phyloP scores from a whole-genome alignment of 768 basidiomycete genomes.

The Leccinum rimulosum region DNA sequence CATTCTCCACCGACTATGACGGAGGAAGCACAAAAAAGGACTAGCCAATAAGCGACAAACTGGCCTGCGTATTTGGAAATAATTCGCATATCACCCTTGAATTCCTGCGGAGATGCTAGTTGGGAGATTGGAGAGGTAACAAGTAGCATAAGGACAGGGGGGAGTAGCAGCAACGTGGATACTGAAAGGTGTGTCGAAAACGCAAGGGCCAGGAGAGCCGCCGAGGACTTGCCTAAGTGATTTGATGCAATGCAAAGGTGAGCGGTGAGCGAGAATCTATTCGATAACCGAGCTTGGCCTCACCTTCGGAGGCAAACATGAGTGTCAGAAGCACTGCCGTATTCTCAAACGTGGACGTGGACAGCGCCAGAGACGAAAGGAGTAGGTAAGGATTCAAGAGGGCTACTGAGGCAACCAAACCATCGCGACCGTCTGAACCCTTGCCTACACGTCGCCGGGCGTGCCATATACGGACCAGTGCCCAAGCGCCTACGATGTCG shows the following conservation, averaged over 20 bases:
- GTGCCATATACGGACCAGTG: constrained; percentile 66
- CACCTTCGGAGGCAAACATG: constrained; percentile 70
- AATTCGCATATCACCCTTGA: constrained; percentile 15
- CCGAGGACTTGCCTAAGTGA: constrained; percentile 52
- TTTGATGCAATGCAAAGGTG: neutral
- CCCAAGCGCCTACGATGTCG: constrained; percentile 69
- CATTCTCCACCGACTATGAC: constrained; percentile 58
- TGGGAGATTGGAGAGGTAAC: constrained; percentile 60
- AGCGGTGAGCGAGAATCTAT: neutral
- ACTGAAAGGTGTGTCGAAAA: constrained; percentile 69
- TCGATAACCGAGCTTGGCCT: constrained; percentile 7
- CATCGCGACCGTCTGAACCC: constrained; percentile 45
- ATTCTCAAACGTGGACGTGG: constrained; percentile 84
- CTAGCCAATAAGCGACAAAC: constrained; percentile 48
- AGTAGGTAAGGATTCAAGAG: constrained; percentile 89
- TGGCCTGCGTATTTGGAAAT: constrained; percentile 38
- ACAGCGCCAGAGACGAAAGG: constrained; percentile 74
- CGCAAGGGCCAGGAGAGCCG: constrained; percentile 65
- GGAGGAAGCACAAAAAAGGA: constrained; percentile 46
- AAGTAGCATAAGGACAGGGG: constrained; percentile 64
- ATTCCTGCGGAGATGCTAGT: constrained; percentile 56
- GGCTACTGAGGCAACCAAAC: constrained; percentile 64
- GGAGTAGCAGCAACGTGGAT: constrained; percentile 66
- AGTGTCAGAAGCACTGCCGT: constrained; percentile 62
- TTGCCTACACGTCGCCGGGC: constrained; percentile 50